A percentile compares a stretch with the other conserved stretches of the same genome.
These are phyloP conservation scores for Pseudogymnoascus sp. DNA, from an alignment of 2,329 filamentous ascomycete genomes.

Conservation along the genomic window DNA sequence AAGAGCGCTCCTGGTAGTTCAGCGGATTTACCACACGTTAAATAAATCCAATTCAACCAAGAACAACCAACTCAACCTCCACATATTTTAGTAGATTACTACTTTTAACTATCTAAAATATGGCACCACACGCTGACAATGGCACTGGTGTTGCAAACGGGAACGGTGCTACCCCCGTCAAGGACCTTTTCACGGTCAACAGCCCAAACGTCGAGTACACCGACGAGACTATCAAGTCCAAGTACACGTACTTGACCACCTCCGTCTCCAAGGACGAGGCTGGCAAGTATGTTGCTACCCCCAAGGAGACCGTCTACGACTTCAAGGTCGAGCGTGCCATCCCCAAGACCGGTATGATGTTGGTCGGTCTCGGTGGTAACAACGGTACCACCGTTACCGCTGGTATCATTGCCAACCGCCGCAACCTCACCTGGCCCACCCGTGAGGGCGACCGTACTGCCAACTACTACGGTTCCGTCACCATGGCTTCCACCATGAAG, in stretches of 20 bases:
- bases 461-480: constrained; percentile 97
- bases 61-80: constrained; percentile 23
- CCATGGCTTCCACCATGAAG: constrained; percentile 97
- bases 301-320: constrained; percentile 85
- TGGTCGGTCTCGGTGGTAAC: constrained; percentile 96
- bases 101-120: constrained; percentile 36
- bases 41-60: constrained; percentile 38
- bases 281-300: constrained; percentile 75
- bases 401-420: constrained; percentile 92
- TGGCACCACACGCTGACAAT: constrained; percentile 85
- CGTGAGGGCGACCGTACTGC: constrained; percentile 76
- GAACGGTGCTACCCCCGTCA: constrained; percentile 47
- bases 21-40: constrained; percentile 57
- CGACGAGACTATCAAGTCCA: constrained; percentile 78
- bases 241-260: constrained; percentile 95
- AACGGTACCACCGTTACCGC: constrained; percentile 96
- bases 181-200: constrained; percentile 73
- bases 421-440: constrained; percentile 81
- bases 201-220: constrained; percentile 92
- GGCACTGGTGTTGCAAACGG: constrained; percentile 49
- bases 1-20: constrained; percentile 80
- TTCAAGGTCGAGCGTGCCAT: constrained; percentile 96
- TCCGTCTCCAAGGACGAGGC: constrained; percentile 59
- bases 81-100: constrained; percentile 8
- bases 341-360: constrained; percentile 91